Evolutionary conservation across 78 protist species (phyloP).

Genomic region (Emiliania huxleyi): DNA sequence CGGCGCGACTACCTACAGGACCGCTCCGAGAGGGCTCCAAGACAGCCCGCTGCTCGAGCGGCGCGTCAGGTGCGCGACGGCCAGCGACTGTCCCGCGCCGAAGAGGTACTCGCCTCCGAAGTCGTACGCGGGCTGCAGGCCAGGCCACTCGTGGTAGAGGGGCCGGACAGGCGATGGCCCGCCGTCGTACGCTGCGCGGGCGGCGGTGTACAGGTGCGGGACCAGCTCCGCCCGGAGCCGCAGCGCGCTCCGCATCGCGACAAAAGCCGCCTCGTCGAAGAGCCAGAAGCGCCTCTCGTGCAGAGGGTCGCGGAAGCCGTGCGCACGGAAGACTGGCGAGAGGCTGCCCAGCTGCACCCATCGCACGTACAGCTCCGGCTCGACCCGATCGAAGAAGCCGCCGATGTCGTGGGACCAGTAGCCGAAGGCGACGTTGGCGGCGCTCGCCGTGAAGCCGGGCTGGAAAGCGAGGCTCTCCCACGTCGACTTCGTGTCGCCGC

Average conservation of each 20-base stretch:
- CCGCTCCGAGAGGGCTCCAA: no score
- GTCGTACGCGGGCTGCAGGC: neutral
- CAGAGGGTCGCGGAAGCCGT: neutral
- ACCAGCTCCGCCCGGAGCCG: constrained; percentile 32
- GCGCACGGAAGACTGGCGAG: constrained; percentile 49
- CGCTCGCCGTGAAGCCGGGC: constrained; percentile 56
- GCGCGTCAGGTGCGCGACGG: no score
- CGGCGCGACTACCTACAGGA: constrained; percentile 52
- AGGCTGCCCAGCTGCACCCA: constrained; percentile 68
- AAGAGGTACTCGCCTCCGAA: constrained; percentile 39
- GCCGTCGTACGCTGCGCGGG: neutral
- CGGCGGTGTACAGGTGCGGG: constrained; percentile 68
- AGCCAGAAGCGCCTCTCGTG: neutral
- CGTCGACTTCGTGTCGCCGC: constrained; percentile 52
- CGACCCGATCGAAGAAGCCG: constrained; percentile 41
- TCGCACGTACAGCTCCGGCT: constrained; percentile 10
- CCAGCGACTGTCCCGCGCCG: no score
- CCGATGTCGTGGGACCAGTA: constrained; percentile 60
- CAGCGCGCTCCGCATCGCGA: constrained; percentile 37
- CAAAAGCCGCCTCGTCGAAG: neutral
- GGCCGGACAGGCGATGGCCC: neutral
- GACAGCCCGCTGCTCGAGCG: no score
- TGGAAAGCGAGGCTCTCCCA: constrained; percentile 34
- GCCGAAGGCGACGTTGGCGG: constrained; percentile 60
- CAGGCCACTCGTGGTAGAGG: constrained; percentile 6